Base-by-base conservation (phyloP, 2,329 filamentous ascomycete species). In the Neofusicoccum umdonicola region DNA sequence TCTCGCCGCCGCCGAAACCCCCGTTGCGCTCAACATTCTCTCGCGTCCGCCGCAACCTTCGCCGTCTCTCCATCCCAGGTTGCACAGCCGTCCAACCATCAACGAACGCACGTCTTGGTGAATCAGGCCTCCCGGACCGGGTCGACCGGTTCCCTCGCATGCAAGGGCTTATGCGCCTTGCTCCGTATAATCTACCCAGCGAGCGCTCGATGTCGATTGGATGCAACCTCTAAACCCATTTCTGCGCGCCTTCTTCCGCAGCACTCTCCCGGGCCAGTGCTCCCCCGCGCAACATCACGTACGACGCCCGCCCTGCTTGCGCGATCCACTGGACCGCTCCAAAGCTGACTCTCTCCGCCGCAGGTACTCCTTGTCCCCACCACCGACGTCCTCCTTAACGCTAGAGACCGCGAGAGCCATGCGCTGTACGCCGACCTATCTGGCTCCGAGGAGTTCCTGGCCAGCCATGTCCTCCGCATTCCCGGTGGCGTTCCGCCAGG, bases 141-240 rank as follows among this genome's bases (percentile, higher is more conserved):
- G 34, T 60, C 47, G 63, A 60, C 63, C 54, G 63, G 63, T 61
- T 39, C 56, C 61, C 56, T 45, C 56, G 35, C 42, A 57, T 47
- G 63, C 62, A 57, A 56, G 63, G 54, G 44, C 63, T 52, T 34
- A 60, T 58, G 63, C 63, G 63, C 63, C 54, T 54, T 61, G 63
- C 54, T 52, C 63, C 34, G 35, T 44, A 22, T 31, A n/a, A n/a
- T 45, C 47, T 60, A 22, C 45, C 37, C 42, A 57, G 50, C 45
- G 19, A 51, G 63, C 63, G 42, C 60, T 66, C 66, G 22, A 71
- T 72, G 73, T 78, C 76, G 81, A 80, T 83, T 90, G 90, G 88
- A 97, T 97, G 93, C 93, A 93, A 89, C 92, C 95, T 83, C 86
- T 98, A 88, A 99, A 99, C 82, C 95, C 95, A 79, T 98, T 97